phyloP scores from a whole-genome alignment of 352 stramenopile species.

The Thraustotheca clavata region DNA sequence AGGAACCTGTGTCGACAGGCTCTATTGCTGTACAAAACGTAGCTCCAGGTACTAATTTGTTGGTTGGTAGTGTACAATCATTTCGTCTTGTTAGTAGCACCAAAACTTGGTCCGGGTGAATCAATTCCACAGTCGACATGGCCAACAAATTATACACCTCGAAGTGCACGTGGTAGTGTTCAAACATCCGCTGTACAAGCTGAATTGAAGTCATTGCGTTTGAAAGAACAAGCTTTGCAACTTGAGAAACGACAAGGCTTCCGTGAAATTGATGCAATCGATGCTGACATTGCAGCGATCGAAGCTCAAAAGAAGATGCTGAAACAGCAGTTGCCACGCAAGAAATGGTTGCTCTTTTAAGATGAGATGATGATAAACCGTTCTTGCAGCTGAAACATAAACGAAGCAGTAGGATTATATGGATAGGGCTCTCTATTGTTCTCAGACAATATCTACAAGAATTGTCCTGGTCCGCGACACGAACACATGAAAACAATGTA shows the following conservation, averaged over 20 bases:
- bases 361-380: no score
- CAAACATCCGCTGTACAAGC: neutral
- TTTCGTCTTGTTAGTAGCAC: slow-evolving; percentile 23
- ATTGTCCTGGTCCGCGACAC: no score
- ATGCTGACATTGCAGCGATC: slow-evolving; percentile 62
- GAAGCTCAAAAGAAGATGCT: slow-evolving; percentile 59
- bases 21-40: slow-evolving; percentile 21
- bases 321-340: slow-evolving; percentile 59
- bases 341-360: slow-evolving; percentile 79
- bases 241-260: slow-evolving; percentile 40
- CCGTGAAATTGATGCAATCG: slow-evolving; percentile 68
- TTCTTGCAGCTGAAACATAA: no score
- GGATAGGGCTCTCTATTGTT: no score
- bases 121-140: slow-evolving; percentile 1
- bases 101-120: slow-evolving; percentile 22
- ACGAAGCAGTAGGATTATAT: no score
- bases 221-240: slow-evolving; percentile 53
- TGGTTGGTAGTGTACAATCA: no score
- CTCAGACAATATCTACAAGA: no score
- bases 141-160: slow-evolving; percentile 16
- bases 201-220: slow-evolving; percentile 27
- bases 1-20: slow-evolving; percentile 26
- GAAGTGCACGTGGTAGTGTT: neutral
- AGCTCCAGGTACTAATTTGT: no score
- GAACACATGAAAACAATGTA: no score